Percentiles rank a stretch among this genome's conserved stretches.
Conservation (phyloP, 2,329 filamentous ascomycete species). For the Penicillium sp. region DNA sequence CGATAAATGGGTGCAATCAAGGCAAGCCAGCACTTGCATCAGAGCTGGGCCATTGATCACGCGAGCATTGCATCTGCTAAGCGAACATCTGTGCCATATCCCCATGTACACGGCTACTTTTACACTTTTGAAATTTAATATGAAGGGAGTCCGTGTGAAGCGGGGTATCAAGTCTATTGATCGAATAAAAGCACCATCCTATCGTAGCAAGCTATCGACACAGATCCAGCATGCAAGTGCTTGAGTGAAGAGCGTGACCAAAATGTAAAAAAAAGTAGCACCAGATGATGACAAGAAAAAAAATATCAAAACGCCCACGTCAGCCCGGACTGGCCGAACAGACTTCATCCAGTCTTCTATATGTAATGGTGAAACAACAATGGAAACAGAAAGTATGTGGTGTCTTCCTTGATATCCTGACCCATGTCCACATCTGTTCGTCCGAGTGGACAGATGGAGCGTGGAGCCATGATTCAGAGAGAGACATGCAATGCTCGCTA, state of each 20-base stretch:
- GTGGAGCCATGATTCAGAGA: neutral
- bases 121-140: neutral
- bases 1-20: no score
- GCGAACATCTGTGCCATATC: neutral
- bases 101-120: neutral
- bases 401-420: neutral
- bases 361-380: slow-evolving; percentile 18
- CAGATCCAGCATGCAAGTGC: slow-evolving; percentile 20
- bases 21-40: no score
- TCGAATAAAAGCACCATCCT: slow-evolving; percentile 16
- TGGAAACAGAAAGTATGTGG: neutral
- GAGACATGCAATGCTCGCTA: slow-evolving; percentile 13
- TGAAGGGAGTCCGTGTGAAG: neutral
- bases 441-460: neutral
- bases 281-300: slow-evolving; percentile 16
- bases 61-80: no score
- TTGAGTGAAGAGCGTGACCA: slow-evolving; percentile 9
- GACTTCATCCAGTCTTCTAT: slow-evolving; percentile 18
- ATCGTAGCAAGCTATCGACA: slow-evolving; percentile 28
- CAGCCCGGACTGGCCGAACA: neutral
- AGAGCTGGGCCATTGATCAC: no score
- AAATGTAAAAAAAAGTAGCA: slow-evolving; percentile 12
- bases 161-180: slow-evolving; percentile 36
- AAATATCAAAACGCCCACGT: slow-evolving; percentile 18
- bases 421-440: neutral